Evolutionary conservation across 495 filamentous ascomycete species (phyloP), one percentile per base, ranked within the genome.

Genomic region (Xylaria bambusicola): DNA sequence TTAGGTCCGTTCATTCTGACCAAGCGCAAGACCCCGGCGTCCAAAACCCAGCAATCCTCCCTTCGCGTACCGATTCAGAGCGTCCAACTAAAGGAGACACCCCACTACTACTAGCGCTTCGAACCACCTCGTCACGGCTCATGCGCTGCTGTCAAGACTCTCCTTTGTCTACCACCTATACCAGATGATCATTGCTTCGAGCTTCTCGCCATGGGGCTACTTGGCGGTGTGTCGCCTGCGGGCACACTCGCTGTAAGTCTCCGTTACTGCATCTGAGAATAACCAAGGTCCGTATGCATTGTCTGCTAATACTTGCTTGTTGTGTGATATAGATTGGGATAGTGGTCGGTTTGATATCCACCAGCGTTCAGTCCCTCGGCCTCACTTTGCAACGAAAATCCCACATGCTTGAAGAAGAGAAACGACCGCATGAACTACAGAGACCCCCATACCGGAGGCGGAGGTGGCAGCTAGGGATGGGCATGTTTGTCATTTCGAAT

Each of bases 311-410:
- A n/a, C n/a, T n/a, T n/a, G n/a, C n/a, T n/a, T 33, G 29, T 33
- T 33, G 29, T 33, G 29, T 10, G 10, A 5, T 50, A 52, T 66
- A 96, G 90, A 80, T 99, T 67, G 94, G 94, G 62, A 90, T 98
- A 70, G 71, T 97, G 50, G 93, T 97, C 69, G 94, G 94, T 62
- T 82, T 99, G 56, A 66, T 96, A 55, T 97, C 93, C 61, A 96
- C 94, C 46, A 92, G 91, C 67, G 82, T 98, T 18, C 94, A 99
- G 71, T 95, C 91, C 70, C 78, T 99, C 65, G 94, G 94, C 63
- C 84, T 99, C 62, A 99, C 94, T n/a, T 83, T 98, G 20, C 94
- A 99, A 77, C 90, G 94, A 71, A 99, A 99, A 73, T 97, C 93
- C 56, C 94, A 99, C 78, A 86, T 99, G 54, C 85, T 97, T 64